Evolutionary conservation across 441 rosid genomes (phyloP).

Genomic region (Flueggea neowawraea): DNA sequence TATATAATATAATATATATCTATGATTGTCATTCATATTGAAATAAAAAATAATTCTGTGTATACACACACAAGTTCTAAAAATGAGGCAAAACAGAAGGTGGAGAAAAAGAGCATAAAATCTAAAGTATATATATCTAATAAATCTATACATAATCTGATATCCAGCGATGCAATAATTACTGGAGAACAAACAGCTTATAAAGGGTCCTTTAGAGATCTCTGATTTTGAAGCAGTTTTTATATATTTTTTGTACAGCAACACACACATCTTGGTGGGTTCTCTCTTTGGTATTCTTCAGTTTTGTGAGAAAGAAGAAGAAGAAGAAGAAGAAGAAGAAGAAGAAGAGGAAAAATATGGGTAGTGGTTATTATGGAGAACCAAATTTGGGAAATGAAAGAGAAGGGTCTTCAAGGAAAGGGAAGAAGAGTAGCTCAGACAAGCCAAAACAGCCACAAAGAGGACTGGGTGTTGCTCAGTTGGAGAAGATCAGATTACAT

Average conservation of each 20-base stretch:
- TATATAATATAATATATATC: too few species aligned
- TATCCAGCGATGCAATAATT: conserved; percentile 87
- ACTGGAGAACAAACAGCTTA: conserved; percentile 30
- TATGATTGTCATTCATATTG: not conserved
- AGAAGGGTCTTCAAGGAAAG: conserved; percentile 60
- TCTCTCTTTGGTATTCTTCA: not conserved
- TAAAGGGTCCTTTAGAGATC: conserved; percentile 41
- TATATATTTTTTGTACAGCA: not conserved
- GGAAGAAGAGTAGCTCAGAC: conserved; percentile 71
- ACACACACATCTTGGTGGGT: not conserved
- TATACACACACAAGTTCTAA: conserved; percentile 13
- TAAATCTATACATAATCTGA: conserved; percentile 77
- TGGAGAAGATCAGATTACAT: conserved; percentile 92
- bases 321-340: conserved; percentile 12
- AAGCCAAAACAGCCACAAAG: conserved; percentile 99
- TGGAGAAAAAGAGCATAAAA: conserved; percentile 41
- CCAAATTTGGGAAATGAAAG: conserved; percentile 58
- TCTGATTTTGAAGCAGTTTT: conserved; percentile 28
- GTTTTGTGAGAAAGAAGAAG: not conserved
- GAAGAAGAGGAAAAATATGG: conserved; percentile 35
- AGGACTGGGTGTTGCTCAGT: conserved; percentile 99
- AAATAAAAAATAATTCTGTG: not conserved
- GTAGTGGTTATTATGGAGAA: conserved; percentile 73
- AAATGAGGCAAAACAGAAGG: conserved; percentile 26
- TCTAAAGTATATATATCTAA: conserved; percentile 61